These are phyloP conservation scores for Allium sativum DNA, from an alignment of 106 monocot genomes.

Conservation along the genomic window DNA sequence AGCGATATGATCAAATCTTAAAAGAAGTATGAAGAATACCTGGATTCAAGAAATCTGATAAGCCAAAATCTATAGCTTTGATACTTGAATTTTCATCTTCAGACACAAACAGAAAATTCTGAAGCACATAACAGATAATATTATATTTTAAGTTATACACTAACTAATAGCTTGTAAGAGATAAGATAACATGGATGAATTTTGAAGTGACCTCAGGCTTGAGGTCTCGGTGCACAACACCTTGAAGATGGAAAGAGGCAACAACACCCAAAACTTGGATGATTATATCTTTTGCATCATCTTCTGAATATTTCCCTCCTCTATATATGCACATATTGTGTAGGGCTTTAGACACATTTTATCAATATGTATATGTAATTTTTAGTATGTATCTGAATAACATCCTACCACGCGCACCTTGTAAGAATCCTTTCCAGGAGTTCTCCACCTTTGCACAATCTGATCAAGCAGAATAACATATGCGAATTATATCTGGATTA, in stretches of 20 bases:
- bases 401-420: constrained; percentile 16
- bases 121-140: background rate
- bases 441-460: constrained; percentile 60
- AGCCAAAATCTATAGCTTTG: constrained; percentile 69
- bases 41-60: constrained; percentile 66
- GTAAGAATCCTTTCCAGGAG: constrained; percentile 45
- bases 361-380: background rate
- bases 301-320: constrained; percentile 81
- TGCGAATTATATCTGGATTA: background rate
- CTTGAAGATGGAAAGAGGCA: constrained; percentile 78
- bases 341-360: background rate
- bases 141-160: background rate
- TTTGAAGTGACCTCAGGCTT: constrained; percentile 65
- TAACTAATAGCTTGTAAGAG: background rate
- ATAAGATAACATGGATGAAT: background rate
- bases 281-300: constrained; percentile 65
- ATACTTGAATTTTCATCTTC: constrained; percentile 48
- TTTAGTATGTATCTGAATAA: background rate
- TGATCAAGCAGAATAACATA: constrained; percentile 3
- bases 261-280: constrained; percentile 68
- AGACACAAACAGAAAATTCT: constrained; percentile 64
- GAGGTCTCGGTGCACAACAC: constrained; percentile 78
- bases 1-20: background rate
- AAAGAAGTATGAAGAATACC: constrained; percentile 15
- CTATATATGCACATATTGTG: constrained; percentile 6